Evolutionary conservation across 192 early-diverging fungal species (phyloP), one percentile per base, ranked within the genome.

Genomic region (Mortierella claussenii): DNA sequence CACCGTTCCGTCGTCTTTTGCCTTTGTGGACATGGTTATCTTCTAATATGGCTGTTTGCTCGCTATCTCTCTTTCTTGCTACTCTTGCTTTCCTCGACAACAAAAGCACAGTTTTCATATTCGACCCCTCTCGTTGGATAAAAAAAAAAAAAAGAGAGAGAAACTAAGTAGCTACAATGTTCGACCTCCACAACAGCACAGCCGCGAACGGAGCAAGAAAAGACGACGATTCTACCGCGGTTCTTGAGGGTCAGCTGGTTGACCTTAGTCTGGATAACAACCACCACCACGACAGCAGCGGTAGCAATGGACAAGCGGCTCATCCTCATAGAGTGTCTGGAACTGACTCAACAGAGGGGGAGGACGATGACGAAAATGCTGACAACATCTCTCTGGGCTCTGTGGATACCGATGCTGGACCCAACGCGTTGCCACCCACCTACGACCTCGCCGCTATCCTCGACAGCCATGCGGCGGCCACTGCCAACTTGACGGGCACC

Each of bases 321-420:
- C 48, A n/a, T 11, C 46, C 46, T 8, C 46, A 20, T 6, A 7
- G 20, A 31, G 30, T 48, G 15, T 60, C 68, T 1, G 67, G 55
- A 33, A 52, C 49, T 4, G 59, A 40, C 9, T 70, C 68, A 21
- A 20, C 37, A 24, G 36, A 42, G n/a, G 53, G 24, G 4, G 67
- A 69, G 13, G 60, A 63, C n/a, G 69, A 65, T 11, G 49, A 58
- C 8, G 61, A 65, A 30, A 61, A 64, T 26, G 55, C 61, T 10
- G 71, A 75, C 32, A 66, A 75, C 45, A 66, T 75, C 58, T 75
- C 71, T 2, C 44, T 75, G 2, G 71, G 71, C 8, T 75, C 71
- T 17, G 51, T 75, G 12, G 71, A 75, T 34, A 60, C 71, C 4
- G 71, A 75, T 8, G 15, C 18, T 2, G 52, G 45, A 3, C 71